Evolutionary conservation across 176 grass and related monocot genomes (phyloP), one percentile per base, ranked within the genome.

Genomic region (Triticum dicoccoides): DNA sequence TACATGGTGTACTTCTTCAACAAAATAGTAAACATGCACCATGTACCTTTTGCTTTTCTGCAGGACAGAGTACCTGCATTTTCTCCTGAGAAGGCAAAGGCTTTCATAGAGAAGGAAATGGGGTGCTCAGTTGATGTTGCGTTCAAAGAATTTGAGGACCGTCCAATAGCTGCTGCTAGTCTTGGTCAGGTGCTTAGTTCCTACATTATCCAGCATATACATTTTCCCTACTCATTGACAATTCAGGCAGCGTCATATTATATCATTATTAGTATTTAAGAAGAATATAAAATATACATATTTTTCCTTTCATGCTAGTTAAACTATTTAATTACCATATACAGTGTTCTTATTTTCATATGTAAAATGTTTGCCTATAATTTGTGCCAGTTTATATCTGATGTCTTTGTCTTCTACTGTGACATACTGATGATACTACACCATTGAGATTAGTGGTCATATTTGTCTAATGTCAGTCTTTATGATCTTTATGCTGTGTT

Each of bases 21-120:
- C 13, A 8, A 49, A 89, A 54, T 86, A 45, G 79, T 54, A 33
- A 64, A 42, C 5, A 49, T 74, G 71, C 71, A 49, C 71, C 71
- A 74, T 47, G 41, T 29, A 49, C 71, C 23, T 80, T 59, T 33
- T 81, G 24, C 37, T 86, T 82, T 87, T 64, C 42, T 86, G 38
- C 89, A 98, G 96, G 96, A 98, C 77, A 87, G 91, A 82, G 96
- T 98, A 84, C 96, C 96, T 52, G 96, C 96, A 83, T 98, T 98
- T 91, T 94, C 96, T 87, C 96, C 96, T 42, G 88, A 90, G 83
- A 95, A 93, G 69, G 95, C 95, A 81, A 97, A 74, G 80, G 44
- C 81, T 86, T 97, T 97, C 39, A 91, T 97, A 88, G 82, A 95
- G 85, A 87, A 75, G 33, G 96, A 98, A 91, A 89, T 98, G 86